Evolutionary conservation across 1,284 basidiomycete genomes (phyloP).

Genomic region (Stereum hirsutum): DNA sequence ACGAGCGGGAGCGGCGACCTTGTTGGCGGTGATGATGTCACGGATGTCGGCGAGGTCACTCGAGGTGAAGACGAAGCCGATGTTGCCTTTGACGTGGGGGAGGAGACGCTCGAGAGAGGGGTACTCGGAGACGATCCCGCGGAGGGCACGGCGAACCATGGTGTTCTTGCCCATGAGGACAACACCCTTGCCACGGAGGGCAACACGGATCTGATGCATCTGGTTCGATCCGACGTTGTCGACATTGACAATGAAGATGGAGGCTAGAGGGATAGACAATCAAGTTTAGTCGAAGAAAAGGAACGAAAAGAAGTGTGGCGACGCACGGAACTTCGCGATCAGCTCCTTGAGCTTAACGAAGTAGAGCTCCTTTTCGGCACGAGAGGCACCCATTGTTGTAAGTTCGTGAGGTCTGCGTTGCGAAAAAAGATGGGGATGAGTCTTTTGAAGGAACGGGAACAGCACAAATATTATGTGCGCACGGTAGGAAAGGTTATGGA

Average conservation of each 20-base stretch:
- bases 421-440: not conserved
- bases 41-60: conserved; percentile 93
- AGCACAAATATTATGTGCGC: conserved; percentile 16
- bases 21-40: conserved; percentile 89
- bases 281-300: not conserved
- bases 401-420: conserved; percentile 12
- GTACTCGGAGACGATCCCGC: conserved; percentile 81
- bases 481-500: conserved; percentile 12
- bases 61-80: conserved; percentile 98
- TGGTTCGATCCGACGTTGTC: conserved; percentile 99
- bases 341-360: conserved; percentile 94
- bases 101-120: conserved; percentile 96
- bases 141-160: conserved; percentile 98
- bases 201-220: conserved; percentile 97
- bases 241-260: conserved; percentile 98
- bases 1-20: conserved; percentile 96
- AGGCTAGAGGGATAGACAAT: conserved; percentile 42
- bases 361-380: conserved; percentile 89
- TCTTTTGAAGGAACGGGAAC: not conserved
- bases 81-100: conserved; percentile 94
- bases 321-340: conserved; percentile 83
- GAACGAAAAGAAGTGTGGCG: not conserved
- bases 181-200: conserved; percentile 93
- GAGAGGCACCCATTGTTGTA: conserved; percentile 81
- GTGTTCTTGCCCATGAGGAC: conserved; percentile 99